Base-by-base conservation (phyloP, 2,329 filamentous ascomycete genomes). In the Trichophaea hybrida region DNA sequence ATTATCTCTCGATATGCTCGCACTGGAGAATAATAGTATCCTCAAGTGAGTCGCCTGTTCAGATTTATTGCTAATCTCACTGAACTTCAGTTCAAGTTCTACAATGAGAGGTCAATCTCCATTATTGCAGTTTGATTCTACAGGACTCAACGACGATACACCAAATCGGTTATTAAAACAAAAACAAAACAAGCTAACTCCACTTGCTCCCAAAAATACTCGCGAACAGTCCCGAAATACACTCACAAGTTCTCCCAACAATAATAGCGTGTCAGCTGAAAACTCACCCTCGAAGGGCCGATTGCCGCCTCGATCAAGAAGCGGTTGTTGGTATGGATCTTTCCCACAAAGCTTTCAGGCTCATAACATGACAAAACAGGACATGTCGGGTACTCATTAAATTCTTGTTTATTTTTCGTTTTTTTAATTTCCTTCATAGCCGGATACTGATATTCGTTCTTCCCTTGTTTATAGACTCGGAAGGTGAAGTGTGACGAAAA, bases 401-500 rank as follows among this genome's bases (percentile, higher is more conserved):
- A 35, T 43, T 17, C 6, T 13, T 15, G 12, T 2, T 50, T 10
- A 24, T 50, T 50, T 50, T 50, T 50, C 2, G 66, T 65, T 65
- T 61, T 58, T 65, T 57, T 35, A 54, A 65, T 61, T 65, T 53
- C 38, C 50, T 51, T 24, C 49, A 37, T 34, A 37, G 58, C 51
- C 13, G 34, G 34, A 37, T 53, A 50, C 31, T 46, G 15, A 24
- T 10, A 24, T 31, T 8, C 31, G 5, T 15, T 13, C n/a, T 37
- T 34, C 43, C 12, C 31, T 15, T 52, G 44, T 52, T 32, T 53
- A 43, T 46, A 67, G 66, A 64, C 65, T n/a, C 60, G 65, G 66
- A 66, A 67, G 72, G 77, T 79, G 24, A 80, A 80, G 74, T 80
- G 78, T 68, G 78, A 80, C 67, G 78, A 80, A 69, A 71, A 71